Base-by-base conservation (phyloP, 179 eudicot genomes). In the Nepenthes alata region DNA sequence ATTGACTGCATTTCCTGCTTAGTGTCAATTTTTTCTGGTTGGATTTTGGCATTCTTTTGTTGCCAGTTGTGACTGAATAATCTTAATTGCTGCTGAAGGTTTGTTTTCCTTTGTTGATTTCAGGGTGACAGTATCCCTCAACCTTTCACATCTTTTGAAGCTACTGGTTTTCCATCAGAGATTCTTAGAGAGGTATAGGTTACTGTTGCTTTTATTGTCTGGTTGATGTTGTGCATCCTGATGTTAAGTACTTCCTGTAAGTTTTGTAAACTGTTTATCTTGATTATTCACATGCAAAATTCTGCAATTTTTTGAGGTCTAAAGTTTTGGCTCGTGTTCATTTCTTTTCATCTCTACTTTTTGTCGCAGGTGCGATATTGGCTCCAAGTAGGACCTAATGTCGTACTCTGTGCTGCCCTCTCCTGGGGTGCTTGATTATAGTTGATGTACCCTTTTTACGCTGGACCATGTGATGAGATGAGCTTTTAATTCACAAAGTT, bases 331-430 rank as follows among this genome's bases (percentile, higher is more conserved):
- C 84, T 85, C 82, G 67, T 75, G 74, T 77, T 82, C 75, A 75
- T 63, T 65, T 39, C 53, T 81, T 81, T 76, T 78, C 78, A 62
- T 82, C 70, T 83, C 58, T 75, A 77, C 79, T 74, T 77, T 79
- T 81, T 86, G 88, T 84, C 85, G 83, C 90, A 94, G 99, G 84
- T 90, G 99, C 99, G 99, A 94, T 90, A 94, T 94, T 87, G 82
- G 96, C 99, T 94, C 99, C 96, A 74, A 76, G 93, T 88, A 81
- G 99, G 99, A 94, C 97, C 85, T 79, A 81, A 90, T 94, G 95
- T 94, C 99, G 99, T 83, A 94, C 88, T 80, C 95, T 90, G 97
- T 81, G 94, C 78, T 44, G 69, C 94, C 93, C 86, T 82, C 74
- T 78, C 72, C 65, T 74, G 67, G 82, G 80, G 84, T 86, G 78